Conservation (phyloP, 2,329 filamentous ascomycete genomes). For the Sphaerulina musiva region DNA sequence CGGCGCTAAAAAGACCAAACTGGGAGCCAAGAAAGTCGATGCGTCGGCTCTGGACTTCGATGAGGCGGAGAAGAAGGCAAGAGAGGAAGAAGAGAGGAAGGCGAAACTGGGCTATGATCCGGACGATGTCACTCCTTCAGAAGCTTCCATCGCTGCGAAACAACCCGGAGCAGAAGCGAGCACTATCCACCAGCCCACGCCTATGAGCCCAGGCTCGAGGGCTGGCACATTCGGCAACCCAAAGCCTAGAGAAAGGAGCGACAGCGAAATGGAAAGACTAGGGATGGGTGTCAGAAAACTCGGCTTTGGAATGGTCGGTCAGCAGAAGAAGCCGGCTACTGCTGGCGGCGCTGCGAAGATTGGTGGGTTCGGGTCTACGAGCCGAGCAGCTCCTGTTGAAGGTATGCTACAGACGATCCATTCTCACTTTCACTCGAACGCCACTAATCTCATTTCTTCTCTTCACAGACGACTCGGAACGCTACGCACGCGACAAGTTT, state of each 20-base stretch:
- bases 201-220: slow-evolving; percentile 59
- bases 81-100: slow-evolving; percentile 93
- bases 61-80: slow-evolving; percentile 92
- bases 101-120: slow-evolving; percentile 94
- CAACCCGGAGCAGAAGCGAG: slow-evolving; percentile 39
- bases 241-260: slow-evolving; percentile 48
- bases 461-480: slow-evolving; percentile 61
- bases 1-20: slow-evolving; percentile 61
- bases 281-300: slow-evolving; percentile 83
- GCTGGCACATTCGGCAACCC: slow-evolving; percentile 46
- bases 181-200: slow-evolving; percentile 66
- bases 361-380: slow-evolving; percentile 67
- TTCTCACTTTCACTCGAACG: not conserved
- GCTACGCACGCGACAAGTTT: slow-evolving; percentile 81
- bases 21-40: slow-evolving; percentile 65
- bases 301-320: slow-evolving; percentile 80
- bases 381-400: slow-evolving; percentile 60
- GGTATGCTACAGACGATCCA: slow-evolving; percentile 39
- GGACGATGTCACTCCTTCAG: slow-evolving; percentile 54
- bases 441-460: not conserved
- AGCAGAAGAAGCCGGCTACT: slow-evolving; percentile 42
- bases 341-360: slow-evolving; percentile 46
- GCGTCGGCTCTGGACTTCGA: slow-evolving; percentile 82
- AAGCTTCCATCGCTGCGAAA: slow-evolving; percentile 41
- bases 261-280: slow-evolving; percentile 76